Evolutionary conservation across 805 yeast species (phyloP), one percentile per base, ranked within the genome.

Genomic region (Wickerhamomyces kurtzmanii): DNA sequence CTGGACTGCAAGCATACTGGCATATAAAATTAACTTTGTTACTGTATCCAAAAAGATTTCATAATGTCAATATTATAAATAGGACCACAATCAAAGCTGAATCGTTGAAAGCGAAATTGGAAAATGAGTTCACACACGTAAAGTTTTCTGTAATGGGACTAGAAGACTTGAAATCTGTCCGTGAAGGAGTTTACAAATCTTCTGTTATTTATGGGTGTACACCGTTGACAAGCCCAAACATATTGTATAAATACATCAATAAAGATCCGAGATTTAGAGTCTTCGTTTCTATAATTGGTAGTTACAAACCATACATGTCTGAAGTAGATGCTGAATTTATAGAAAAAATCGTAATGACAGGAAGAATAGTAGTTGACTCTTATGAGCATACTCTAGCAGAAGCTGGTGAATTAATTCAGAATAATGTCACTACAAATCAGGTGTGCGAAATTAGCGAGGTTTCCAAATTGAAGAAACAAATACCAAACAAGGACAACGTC

Each of bases 1-100:
- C 69, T 17, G 85, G 84, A 0, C 59, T 62, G 20, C 83, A 76
- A 47, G 76, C 75, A 0, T 63, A 59, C 36, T 76, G 85, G 85
- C 84, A 76, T 43, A 53, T 62, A 20, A 59, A 55, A 39, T 51
- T 65, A 31, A 59, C 68, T 4, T 43, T 62, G 26, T 31, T 41
- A 10, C 46, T 65, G 22, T 74, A 59, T 44, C 59, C 57, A 8
- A 45, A 31, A 2, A 36, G 42, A 12, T 51, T 69, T 20, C 30
- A 41, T 8, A 50, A 47, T 11, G 68, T 75, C 22, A 57, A 68
- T 22, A 47, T 72, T 13, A 53, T 62, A 15, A 69, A 67, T 36
- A 48, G 81, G 30, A 44, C 65, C 3, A 17, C 51, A 5, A 49
- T 43, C 13, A 66, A 68, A 22, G 71, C 68, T 0, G 47, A 51